Conservation (phyloP, 139 green algal species). For the Ettlia oleoabundans region DNA sequence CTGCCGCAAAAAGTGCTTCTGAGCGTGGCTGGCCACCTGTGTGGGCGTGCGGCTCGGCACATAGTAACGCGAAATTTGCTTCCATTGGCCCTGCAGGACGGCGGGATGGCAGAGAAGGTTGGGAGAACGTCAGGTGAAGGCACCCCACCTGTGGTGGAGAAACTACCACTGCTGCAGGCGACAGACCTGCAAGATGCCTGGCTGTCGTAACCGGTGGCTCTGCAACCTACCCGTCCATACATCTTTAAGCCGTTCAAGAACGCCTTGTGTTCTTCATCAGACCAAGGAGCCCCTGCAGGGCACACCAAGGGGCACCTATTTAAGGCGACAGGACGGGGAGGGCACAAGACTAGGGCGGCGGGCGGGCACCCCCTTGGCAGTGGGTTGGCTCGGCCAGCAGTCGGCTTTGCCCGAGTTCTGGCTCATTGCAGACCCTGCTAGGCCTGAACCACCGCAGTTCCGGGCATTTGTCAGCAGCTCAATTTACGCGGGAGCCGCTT, state of each 20-base stretch:
- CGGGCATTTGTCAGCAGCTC: no score
- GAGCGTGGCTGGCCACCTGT: conserved; percentile 87
- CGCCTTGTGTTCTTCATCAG: conserved; percentile 78
- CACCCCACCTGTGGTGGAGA: background rate
- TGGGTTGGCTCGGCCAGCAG: no score
- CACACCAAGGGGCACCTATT: no score
- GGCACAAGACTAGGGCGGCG: no score
- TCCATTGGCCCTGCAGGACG: conserved; percentile 79
- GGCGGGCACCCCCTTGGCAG: no score
- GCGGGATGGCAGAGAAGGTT: background rate
- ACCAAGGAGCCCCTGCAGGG: conserved; percentile 72
- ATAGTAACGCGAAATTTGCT: conserved; percentile 75
- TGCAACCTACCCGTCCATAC: conserved; percentile 68
- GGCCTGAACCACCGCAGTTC: no score
- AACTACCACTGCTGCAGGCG: background rate
- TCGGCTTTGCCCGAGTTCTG: no score
- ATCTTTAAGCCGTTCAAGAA: conserved; percentile 82
- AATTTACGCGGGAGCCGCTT: no score
- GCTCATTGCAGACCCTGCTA: no score
- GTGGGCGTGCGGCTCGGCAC: conserved; percentile 82
- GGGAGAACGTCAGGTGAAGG: background rate
- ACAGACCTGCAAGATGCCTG: no score
- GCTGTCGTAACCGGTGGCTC: no score
- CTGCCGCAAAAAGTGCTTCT: conserved; percentile 92
- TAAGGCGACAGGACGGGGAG: no score